Conservation (phyloP, 75 land plant genomes). For the Selaginella tamariscina region DNA sequence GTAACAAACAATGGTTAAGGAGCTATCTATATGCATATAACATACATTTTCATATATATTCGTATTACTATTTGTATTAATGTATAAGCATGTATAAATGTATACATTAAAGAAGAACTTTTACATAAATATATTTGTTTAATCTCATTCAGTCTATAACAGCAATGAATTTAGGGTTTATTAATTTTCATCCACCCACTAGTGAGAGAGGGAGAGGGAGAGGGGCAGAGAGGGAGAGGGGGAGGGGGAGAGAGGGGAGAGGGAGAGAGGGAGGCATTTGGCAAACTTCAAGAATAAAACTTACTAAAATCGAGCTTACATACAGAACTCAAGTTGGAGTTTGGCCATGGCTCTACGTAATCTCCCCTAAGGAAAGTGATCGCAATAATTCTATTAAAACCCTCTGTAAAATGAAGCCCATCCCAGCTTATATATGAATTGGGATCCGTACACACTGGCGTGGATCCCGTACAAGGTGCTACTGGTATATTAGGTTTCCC, state of each 20-base stretch:
- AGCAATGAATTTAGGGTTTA: neutral
- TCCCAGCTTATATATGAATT: neutral
- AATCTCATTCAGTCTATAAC: neutral
- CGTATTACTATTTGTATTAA: too few relatives aligned
- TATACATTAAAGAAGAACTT: neutral
- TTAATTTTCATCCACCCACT: neutral
- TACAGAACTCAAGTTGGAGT: neutral
- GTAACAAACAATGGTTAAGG: slow-evolving; percentile 48
- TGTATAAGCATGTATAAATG: neutral
- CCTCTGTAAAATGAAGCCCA: slow-evolving; percentile 5
- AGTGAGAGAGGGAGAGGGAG: slow-evolving; percentile 12
- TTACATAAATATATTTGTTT: neutral
- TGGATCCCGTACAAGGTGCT: neutral
- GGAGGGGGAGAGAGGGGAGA: too few relatives aligned
- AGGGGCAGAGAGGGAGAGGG: slow-evolving; percentile 4
- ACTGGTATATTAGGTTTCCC: neutral
- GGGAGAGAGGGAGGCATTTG: too few relatives aligned
- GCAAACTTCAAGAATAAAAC: neutral
- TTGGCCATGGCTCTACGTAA: slow-evolving; percentile 1
- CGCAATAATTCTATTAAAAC: neutral
- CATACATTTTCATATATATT: too few relatives aligned
- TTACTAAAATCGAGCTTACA: neutral
- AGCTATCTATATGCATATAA: slow-evolving; percentile 25
- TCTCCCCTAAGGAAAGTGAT: neutral
- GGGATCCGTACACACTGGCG: neutral